Conservation (phyloP, 129 eudicot species). For the Artemisia annua region DNA sequence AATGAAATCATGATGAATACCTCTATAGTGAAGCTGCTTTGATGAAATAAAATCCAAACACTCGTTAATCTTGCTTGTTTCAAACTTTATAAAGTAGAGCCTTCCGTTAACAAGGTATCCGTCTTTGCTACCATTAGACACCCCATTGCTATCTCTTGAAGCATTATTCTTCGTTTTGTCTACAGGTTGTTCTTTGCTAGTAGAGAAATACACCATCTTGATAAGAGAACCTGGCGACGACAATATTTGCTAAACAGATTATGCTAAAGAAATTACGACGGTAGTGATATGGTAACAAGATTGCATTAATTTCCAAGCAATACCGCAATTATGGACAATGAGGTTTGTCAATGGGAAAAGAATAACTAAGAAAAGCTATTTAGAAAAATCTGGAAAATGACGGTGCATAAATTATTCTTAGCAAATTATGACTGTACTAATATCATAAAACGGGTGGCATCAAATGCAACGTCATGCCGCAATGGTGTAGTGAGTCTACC, state of each 20-base stretch:
- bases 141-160: slow-evolving; percentile 29
- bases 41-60: slow-evolving; percentile 79
- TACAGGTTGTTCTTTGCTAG: slow-evolving; percentile 28
- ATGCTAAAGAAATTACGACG: too few relatives aligned
- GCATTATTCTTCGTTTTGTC: slow-evolving; percentile 27
- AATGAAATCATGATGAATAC: slow-evolving; percentile 38
- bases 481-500: too few relatives aligned
- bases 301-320: too few relatives aligned
- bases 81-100: slow-evolving; percentile 78
- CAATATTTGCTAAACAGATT: not conserved
- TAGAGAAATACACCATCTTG: slow-evolving; percentile 82
- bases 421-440: too few relatives aligned
- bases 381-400: too few relatives aligned
- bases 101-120: slow-evolving; percentile 47
- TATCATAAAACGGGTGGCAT: too few relatives aligned
- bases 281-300: too few relatives aligned
- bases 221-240: slow-evolving; percentile 65
- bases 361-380: too few relatives aligned
- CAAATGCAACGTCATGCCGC: too few relatives aligned
- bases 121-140: slow-evolving; percentile 29
- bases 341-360: too few relatives aligned
- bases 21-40: slow-evolving; percentile 52
- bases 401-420: too few relatives aligned
- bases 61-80: slow-evolving; percentile 72
- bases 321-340: too few relatives aligned